Evolutionary conservation across 371 early-diverging fungal genomes (phyloP).

Genomic region (Mucor circinelloides): DNA sequence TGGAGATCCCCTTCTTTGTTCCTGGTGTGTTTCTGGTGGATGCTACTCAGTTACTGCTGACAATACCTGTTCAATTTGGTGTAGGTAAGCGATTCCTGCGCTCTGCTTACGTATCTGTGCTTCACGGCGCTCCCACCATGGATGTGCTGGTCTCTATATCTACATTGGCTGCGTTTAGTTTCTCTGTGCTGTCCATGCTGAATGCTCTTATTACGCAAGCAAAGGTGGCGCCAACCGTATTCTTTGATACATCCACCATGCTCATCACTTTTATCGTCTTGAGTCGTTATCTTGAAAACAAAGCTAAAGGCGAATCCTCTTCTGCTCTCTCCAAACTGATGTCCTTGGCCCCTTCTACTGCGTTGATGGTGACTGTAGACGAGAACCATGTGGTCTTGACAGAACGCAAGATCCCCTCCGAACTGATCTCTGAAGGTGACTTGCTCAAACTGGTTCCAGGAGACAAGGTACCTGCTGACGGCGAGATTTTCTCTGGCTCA

Average conservation of each 20-base stretch:
- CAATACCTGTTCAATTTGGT: constrained; percentile 90
- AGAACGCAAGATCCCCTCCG: constrained; percentile 82
- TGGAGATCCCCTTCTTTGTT: constrained; percentile 42
- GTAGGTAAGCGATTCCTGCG: constrained; percentile 82
- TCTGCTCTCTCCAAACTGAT: constrained; percentile 88
- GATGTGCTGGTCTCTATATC: constrained; percentile 91
- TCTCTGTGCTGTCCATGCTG: constrained; percentile 67
- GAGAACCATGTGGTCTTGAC: constrained; percentile 31
- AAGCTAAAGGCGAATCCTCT: constrained; percentile 93
- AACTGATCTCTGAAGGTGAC: constrained; percentile 86
- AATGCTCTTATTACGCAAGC: neutral
- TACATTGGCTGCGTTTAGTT: constrained; percentile 85
- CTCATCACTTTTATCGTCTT: constrained; percentile 89
- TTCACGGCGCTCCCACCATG: constrained; percentile 90
- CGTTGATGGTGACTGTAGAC: constrained; percentile 34
- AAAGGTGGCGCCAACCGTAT: constrained; percentile 67
- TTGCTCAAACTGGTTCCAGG: constrained; percentile 88
- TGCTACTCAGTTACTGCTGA: constrained; percentile 57
- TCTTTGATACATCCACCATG: constrained; percentile 93
- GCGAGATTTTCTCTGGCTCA: constrained; percentile 79
- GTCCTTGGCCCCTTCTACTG: constrained; percentile 77
- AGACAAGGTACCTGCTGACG: constrained; percentile 94
- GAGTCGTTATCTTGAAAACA: constrained; percentile 91
- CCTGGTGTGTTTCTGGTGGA: constrained; percentile 73
- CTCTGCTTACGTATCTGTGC: constrained; percentile 78